Conservation (phyloP, 345 rosid genomes). For the Litchi chinensis region DNA sequence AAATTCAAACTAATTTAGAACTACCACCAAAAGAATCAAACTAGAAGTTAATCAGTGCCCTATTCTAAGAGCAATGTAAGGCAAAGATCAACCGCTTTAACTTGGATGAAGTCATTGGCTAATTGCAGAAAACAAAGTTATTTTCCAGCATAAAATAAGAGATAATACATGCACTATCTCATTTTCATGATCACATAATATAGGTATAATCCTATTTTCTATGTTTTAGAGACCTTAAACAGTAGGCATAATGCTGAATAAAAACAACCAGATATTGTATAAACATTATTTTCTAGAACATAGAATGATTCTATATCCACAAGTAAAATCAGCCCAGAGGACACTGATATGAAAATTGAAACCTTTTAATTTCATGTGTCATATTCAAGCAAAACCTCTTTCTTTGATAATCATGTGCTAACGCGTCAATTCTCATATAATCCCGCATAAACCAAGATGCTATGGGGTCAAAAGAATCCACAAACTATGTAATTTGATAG, state of each 20-base stretch:
- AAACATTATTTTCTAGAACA: not conserved
- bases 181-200: not conserved
- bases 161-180: not conserved
- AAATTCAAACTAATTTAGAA: not conserved
- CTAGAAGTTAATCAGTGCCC: not conserved
- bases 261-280: not conserved
- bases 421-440: not conserved
- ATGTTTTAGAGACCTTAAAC: not conserved
- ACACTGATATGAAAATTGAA: not conserved
- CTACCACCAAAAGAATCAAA: not conserved
- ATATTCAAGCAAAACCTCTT: not conserved
- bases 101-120: not conserved
- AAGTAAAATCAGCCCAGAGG: not conserved
- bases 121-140: not conserved
- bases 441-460: not conserved
- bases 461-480: not conserved
- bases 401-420: not conserved
- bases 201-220: not conserved
- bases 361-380: too few relatives aligned
- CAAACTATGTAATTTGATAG: not conserved
- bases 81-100: not conserved
- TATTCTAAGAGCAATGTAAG: not conserved
- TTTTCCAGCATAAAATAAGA: slow-evolving; percentile 8
- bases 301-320: not conserved
- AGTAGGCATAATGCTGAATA: not conserved